Conservation (phyloP, 2,329 filamentous ascomycete species). For the Penicillium sclerotigenum region DNA sequence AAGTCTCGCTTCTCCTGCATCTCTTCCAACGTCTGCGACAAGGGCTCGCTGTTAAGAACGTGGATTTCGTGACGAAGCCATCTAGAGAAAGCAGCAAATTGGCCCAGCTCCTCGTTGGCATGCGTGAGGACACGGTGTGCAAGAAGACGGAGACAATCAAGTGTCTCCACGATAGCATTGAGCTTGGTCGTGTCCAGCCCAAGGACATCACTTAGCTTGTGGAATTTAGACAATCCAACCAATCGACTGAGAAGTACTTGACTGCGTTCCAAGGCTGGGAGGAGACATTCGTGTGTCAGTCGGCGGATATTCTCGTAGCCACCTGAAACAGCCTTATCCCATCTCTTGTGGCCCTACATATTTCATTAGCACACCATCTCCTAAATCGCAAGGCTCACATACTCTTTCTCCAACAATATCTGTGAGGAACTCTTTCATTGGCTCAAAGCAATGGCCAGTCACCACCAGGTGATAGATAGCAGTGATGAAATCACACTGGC, state of each 20-base stretch:
- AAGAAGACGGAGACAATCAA: constrained; percentile 72
- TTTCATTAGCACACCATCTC: constrained; percentile 6
- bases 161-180: constrained; percentile 60
- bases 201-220: constrained; percentile 63
- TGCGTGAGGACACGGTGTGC: constrained; percentile 69
- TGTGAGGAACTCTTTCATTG: constrained; percentile 81
- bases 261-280: constrained; percentile 82
- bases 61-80: constrained; percentile 87
- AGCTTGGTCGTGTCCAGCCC: constrained; percentile 65
- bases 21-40: constrained; percentile 62
- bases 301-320: constrained; percentile 75
- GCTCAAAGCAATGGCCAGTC: constrained; percentile 73
- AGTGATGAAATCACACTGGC: constrained; percentile 64
- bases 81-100: constrained; percentile 73
- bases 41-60: constrained; percentile 63
- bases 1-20: constrained; percentile 72
- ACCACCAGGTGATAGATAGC: constrained; percentile 80
- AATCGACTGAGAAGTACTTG: constrained; percentile 78
- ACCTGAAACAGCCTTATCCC: constrained; percentile 81
- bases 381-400: constrained; percentile 29
- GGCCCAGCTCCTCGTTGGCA: constrained; percentile 70
- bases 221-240: constrained; percentile 76
- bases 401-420: constrained; percentile 78
- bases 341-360: constrained; percentile 78
- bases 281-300: constrained; percentile 79